Percentiles rank a stretch among this genome's conserved stretches.
These are phyloP conservation scores for Coniochaeta ligniaria DNA, from an alignment of 2,329 filamentous ascomycete species.

Conservation along the genomic window DNA sequence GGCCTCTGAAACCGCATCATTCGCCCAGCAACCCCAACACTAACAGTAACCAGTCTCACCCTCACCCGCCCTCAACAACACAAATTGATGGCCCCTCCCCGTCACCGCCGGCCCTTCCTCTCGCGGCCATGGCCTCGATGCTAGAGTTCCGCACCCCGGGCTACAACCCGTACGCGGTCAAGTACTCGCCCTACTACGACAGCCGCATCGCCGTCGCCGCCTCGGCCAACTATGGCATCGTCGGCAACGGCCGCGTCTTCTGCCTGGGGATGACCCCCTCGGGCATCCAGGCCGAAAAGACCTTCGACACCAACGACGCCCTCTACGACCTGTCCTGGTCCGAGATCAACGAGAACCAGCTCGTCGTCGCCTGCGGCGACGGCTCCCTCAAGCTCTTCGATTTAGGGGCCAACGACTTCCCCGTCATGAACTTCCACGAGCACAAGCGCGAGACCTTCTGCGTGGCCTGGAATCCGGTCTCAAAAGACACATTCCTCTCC, in stretches of 20 bases:
- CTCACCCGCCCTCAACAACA: too few relatives aligned
- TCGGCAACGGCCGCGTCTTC: slow-evolving; percentile 89
- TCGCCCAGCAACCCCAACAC: neutral
- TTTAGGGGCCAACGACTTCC: slow-evolving; percentile 71
- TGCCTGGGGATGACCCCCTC: slow-evolving; percentile 75
- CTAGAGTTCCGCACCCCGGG: slow-evolving; percentile 90
- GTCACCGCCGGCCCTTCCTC: neutral
- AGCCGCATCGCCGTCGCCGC: slow-evolving; percentile 84
- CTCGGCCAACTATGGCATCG: slow-evolving; percentile 93
- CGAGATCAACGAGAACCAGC: slow-evolving; percentile 91
- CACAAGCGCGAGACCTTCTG: slow-evolving; percentile 91
- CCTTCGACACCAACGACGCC: slow-evolving; percentile 95
- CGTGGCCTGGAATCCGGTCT: slow-evolving; percentile 84
- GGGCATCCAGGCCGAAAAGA: slow-evolving; percentile 79
- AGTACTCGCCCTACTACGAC: slow-evolving; percentile 98
- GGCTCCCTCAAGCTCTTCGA: slow-evolving; percentile 95
- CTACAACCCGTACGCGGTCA: slow-evolving; percentile 93
- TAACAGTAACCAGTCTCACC: too few relatives aligned
- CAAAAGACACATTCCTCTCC: slow-evolving; percentile 85
- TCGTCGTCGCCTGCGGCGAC: slow-evolving; percentile 83
- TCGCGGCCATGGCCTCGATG: slow-evolving; percentile 49
- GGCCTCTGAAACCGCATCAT: neutral
- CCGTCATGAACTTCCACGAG: slow-evolving; percentile 86
- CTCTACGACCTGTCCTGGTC: slow-evolving; percentile 95
- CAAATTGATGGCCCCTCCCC: too few relatives aligned